These are phyloP conservation scores for Pseudogymnoascus pannorum DNA, from an alignment of 2,329 filamentous ascomycete species.

Conservation along the genomic window DNA sequence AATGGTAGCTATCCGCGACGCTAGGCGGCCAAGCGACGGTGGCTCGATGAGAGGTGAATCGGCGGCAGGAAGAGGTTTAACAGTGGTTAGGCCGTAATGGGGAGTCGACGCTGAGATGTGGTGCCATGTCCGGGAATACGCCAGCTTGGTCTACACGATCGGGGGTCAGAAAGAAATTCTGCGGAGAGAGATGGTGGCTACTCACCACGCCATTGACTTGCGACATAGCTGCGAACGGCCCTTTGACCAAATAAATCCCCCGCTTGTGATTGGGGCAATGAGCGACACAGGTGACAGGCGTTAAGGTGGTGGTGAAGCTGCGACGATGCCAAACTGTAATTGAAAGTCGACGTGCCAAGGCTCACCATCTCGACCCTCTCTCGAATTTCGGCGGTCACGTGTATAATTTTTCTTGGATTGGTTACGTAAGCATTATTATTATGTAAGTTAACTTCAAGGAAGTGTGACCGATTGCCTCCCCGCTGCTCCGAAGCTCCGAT, in stretches of 20 bases:
- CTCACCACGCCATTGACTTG: slow-evolving; percentile 70
- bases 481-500: too few relatives aligned
- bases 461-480: background rate
- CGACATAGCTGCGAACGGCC: slow-evolving; percentile 51
- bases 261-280: background rate
- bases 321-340: slow-evolving; percentile 2
- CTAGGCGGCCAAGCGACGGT: slow-evolving; percentile 82
- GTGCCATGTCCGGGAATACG: slow-evolving; percentile 96
- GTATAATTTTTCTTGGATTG: background rate
- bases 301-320: background rate
- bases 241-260: slow-evolving; percentile 14
- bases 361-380: background rate
- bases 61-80: slow-evolving; percentile 35
- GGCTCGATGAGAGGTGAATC: slow-evolving; percentile 43
- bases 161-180: slow-evolving; percentile 10
- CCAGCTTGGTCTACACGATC: slow-evolving; percentile 70
- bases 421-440: background rate
- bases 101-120: slow-evolving; percentile 64
- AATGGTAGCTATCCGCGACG: slow-evolving; percentile 75
- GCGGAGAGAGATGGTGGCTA: slow-evolving; percentile 11
- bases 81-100: slow-evolving; percentile 48
- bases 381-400: slow-evolving; percentile 4
- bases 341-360: slow-evolving; percentile 7
- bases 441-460: background rate
- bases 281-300: background rate